A percentile compares a stretch with the other conserved stretches of the same genome.
Evolutionary conservation across 2,329 filamentous ascomycete species (phyloP).

Genomic region (Microthyrium microscopicum): DNA sequence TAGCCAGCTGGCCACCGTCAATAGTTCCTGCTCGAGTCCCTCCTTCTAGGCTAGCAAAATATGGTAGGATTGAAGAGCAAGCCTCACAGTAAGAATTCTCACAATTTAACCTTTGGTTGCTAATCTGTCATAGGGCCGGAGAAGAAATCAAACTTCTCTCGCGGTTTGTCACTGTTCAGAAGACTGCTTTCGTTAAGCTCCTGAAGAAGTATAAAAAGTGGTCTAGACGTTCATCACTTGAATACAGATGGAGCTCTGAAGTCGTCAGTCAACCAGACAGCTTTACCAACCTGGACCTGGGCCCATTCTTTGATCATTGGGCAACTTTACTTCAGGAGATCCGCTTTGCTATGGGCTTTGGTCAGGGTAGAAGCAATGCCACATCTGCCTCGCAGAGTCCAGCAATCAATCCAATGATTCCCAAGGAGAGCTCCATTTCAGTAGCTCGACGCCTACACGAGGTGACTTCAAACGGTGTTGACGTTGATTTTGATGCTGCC

Average conservation of each 20-base stretch:
- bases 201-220: slow-evolving; percentile 82
- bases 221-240: slow-evolving; percentile 55
- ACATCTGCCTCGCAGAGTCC: background rate
- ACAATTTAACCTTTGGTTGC: background rate
- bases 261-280: slow-evolving; percentile 51
- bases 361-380: background rate
- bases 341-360: slow-evolving; percentile 1
- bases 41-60: background rate
- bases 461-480: background rate
- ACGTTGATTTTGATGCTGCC: slow-evolving; percentile 30
- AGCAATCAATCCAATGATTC: background rate
- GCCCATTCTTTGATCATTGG: slow-evolving; percentile 31
- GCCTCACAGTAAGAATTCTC: slow-evolving; percentile 3
- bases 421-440: background rate
- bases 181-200: slow-evolving; percentile 64
- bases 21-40: background rate
- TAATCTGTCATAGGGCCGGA: slow-evolving; percentile 33
- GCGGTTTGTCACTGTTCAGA: slow-evolving; percentile 58
- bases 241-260: slow-evolving; percentile 48
- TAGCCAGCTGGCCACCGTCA: no score
- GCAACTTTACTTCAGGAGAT: slow-evolving; percentile 26
- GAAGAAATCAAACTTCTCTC: slow-evolving; percentile 55
- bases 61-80: slow-evolving; percentile 7
- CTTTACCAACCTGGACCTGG: slow-evolving; percentile 53
- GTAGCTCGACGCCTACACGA: slow-evolving; percentile 1